Evolutionary conservation across 2,329 filamentous ascomycete genomes (phyloP).

Genomic region (Colletotrichum tropicicola): DNA sequence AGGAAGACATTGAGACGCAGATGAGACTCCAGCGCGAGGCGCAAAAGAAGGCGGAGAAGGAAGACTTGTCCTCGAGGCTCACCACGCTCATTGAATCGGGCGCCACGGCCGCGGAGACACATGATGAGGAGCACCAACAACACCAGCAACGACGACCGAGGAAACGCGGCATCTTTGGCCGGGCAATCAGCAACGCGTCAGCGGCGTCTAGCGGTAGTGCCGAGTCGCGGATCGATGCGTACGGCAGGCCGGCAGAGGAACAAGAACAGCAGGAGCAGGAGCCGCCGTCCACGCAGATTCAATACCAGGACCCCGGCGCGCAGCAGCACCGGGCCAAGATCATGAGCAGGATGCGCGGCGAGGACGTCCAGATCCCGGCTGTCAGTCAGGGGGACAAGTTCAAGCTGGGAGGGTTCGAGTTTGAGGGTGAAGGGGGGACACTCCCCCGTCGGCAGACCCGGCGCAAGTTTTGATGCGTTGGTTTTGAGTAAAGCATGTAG

Average conservation of each 20-base stretch:
- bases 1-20: constrained; percentile 33
- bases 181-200: constrained; percentile 67
- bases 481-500: neutral
- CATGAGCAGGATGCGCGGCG: constrained; percentile 51
- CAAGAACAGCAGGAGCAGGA: constrained; percentile 18
- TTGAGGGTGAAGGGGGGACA: neutral
- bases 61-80: constrained; percentile 51
- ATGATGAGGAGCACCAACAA: constrained; percentile 27
- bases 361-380: neutral
- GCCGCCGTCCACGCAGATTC: constrained; percentile 61
- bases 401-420: constrained; percentile 24
- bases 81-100: constrained; percentile 51
- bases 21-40: constrained; percentile 19
- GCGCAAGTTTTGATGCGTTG: neutral
- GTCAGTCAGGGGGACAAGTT: neutral
- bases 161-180: constrained; percentile 63
- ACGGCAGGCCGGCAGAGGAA: constrained; percentile 10
- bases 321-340: constrained; percentile 51
- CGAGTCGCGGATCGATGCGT: constrained; percentile 39
- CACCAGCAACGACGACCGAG: constrained; percentile 37
- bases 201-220: constrained; percentile 57
- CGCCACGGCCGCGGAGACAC: constrained; percentile 29
- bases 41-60: constrained; percentile 46
- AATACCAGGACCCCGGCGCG: constrained; percentile 61
- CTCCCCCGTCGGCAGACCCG: constrained; percentile 10